Percentiles rank a stretch among this genome's conserved stretches.
Evolutionary conservation across 108 stramenopile genomes (phyloP).

Genomic region (Stephanodiscus minutulus): DNA sequence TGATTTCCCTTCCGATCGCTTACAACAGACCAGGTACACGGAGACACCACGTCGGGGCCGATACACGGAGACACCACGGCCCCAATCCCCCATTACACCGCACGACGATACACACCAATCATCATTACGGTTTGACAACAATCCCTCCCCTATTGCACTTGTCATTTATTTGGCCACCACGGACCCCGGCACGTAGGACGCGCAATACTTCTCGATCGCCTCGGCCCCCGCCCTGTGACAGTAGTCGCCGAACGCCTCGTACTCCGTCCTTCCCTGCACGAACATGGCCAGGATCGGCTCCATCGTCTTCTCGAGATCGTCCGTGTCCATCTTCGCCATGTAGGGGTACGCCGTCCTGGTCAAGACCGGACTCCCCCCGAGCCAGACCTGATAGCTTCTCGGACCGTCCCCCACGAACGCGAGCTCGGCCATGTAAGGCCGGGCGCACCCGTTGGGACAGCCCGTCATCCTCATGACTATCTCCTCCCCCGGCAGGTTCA

Average conservation of each 20-base stretch:
- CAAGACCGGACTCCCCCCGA: constrained; percentile 94
- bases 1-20: too few species aligned
- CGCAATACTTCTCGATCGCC: constrained; percentile 68
- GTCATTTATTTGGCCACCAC: constrained; percentile 34
- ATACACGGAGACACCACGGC: too few species aligned
- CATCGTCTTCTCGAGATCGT: constrained; percentile 79
- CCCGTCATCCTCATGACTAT: constrained; percentile 98
- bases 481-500: constrained; percentile 89
- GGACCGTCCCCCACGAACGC: constrained; percentile 97
- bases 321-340: constrained; percentile 85
- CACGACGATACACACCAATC: too few species aligned
- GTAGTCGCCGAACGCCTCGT: constrained; percentile 94
- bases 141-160: not conserved
- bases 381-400: constrained; percentile 93
- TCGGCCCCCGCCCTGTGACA: constrained; percentile 84
- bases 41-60: too few species aligned
- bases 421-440: constrained; percentile 99
- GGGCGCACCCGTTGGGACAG: constrained; percentile 98
- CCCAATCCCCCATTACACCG: too few species aligned
- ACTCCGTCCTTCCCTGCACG: constrained; percentile 73
- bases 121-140: too few species aligned
- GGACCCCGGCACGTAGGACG: constrained; percentile 46
- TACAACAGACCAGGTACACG: too few species aligned
- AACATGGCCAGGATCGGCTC: constrained; percentile 92
- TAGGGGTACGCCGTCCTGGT: constrained; percentile 91